These are phyloP conservation scores for Calonectria naviculata DNA, from an alignment of 2,329 filamentous ascomycete species.

Conservation along the genomic window DNA sequence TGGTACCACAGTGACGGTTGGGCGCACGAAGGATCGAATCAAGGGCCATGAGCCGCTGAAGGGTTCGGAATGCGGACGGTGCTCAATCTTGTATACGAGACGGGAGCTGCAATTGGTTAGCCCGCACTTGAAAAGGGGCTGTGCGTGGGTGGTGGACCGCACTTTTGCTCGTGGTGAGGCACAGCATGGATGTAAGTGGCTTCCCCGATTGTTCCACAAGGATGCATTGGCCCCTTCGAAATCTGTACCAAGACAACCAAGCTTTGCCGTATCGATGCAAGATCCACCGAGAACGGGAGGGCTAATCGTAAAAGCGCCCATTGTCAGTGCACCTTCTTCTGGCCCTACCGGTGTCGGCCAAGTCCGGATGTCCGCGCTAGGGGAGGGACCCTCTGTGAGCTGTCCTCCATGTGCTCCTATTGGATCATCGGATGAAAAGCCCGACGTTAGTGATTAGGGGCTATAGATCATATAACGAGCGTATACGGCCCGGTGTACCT, in stretches of 20 bases:
- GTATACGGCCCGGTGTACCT: not conserved
- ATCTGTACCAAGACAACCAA: not conserved
- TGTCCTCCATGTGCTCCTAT: not conserved
- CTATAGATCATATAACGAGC: not conserved
- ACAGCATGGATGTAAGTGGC: not conserved
- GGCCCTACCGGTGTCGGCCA: not conserved
- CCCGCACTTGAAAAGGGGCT: too few species aligned
- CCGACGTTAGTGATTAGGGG: too few species aligned
- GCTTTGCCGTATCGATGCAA: not conserved
- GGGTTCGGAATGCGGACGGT: too few species aligned
- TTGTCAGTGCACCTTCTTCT: not conserved
- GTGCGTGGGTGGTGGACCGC: too few species aligned
- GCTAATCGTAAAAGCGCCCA: not conserved
- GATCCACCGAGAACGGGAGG: not conserved
- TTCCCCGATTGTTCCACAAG: not conserved
- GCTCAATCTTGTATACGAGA: too few species aligned
- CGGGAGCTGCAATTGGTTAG: too few species aligned
- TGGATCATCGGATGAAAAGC: not conserved
- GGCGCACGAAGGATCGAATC: too few species aligned
- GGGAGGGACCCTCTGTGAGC: not conserved
- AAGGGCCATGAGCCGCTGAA: too few species aligned
- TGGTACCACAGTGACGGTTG: too few species aligned
- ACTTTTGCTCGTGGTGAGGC: not conserved
- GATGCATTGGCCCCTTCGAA: not conserved
- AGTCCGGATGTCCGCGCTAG: not conserved